Percentiles rank a stretch among this genome's conserved stretches.
Conservation (phyloP, 352 stramenopile species). For the Phytophthora brassicae region DNA sequence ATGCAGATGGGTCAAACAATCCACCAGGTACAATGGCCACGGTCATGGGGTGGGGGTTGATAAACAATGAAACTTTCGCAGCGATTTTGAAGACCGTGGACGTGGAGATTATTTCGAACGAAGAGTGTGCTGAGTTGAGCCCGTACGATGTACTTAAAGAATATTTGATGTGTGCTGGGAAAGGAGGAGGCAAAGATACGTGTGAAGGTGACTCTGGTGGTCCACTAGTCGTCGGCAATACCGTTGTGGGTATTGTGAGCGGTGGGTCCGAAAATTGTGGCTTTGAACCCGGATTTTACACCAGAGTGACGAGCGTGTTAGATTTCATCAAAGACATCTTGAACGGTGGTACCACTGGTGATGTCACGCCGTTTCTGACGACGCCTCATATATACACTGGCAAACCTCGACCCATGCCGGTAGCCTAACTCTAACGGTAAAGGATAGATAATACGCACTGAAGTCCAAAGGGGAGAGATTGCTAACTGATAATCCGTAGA, state of each 20-base stretch:
- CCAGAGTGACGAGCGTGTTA: neutral
- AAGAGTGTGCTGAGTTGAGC: neutral
- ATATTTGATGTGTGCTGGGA: neutral
- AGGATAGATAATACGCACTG: too few species aligned
- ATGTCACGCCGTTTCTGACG: neutral
- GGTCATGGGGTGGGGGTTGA: neutral
- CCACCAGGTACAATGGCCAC: neutral
- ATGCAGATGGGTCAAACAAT: neutral
- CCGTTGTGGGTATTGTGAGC: neutral
- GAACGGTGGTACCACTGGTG: neutral
- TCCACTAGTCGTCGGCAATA: neutral
- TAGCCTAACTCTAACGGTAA: too few species aligned
- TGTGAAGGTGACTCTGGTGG: conserved; percentile 1
- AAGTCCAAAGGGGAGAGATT: too few species aligned
- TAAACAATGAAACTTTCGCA: neutral
- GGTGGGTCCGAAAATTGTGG: neutral
- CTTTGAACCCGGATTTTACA: neutral
- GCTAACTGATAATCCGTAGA: too few species aligned
- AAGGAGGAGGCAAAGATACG: neutral
- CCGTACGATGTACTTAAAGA: neutral
- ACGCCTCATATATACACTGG: neutral
- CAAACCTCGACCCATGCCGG: neutral
- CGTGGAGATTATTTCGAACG: neutral
- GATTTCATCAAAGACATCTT: neutral
- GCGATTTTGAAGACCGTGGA: neutral